phyloP scores from a whole-genome alignment of 345 rosid species.

The Capsella bursapastoris region DNA sequence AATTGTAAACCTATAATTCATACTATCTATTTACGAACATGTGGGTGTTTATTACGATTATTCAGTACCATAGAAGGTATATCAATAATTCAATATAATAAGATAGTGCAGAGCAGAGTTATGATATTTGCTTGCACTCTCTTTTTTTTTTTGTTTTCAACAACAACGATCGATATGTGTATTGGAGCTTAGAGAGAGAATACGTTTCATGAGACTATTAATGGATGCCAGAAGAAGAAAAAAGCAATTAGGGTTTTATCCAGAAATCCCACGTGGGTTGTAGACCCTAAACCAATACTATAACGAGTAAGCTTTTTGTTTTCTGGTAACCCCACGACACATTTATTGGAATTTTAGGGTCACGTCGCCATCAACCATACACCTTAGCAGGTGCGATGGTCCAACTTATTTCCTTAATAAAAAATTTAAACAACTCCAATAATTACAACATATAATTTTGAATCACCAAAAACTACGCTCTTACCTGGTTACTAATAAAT shows the following conservation, averaged over 20 bases:
- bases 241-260: slow-evolving; percentile 18
- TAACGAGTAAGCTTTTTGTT: slow-evolving; percentile 37
- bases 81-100: too few relatives aligned
- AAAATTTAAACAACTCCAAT: neutral
- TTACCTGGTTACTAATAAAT: neutral
- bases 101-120: too few relatives aligned
- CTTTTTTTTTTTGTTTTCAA: too few relatives aligned
- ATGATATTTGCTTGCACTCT: neutral
- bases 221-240: neutral
- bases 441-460: slow-evolving; percentile 2
- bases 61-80: too few relatives aligned
- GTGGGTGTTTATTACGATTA: too few relatives aligned
- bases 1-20: too few relatives aligned
- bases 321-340: slow-evolving; percentile 42
- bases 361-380: slow-evolving; percentile 38
- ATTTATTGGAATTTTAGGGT: slow-evolving; percentile 35
- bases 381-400: slow-evolving; percentile 38
- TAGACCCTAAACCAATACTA: slow-evolving; percentile 21
- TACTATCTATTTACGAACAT: too few relatives aligned
- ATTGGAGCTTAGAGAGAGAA: too few relatives aligned
- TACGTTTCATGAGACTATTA: too few relatives aligned
- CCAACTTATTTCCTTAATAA: slow-evolving; percentile 24
- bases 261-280: slow-evolving; percentile 49
- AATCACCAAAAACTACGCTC: neutral
- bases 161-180: too few relatives aligned